Conservation (phyloP, 176 grass and related monocot species). For the Carex pumila region DNA sequence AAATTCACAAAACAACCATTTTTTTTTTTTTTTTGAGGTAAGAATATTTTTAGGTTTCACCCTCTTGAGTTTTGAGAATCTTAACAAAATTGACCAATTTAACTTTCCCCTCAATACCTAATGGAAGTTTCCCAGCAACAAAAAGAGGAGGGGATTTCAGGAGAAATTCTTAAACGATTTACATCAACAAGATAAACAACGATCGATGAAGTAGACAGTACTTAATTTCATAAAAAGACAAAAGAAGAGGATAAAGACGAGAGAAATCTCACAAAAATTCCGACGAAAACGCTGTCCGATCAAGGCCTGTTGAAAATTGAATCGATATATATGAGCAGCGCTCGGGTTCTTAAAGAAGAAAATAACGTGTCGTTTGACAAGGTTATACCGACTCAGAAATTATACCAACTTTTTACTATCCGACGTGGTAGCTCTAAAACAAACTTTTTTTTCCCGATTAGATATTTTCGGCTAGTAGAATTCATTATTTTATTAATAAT, state of each 20-base stretch:
- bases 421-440: background rate
- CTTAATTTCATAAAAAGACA: background rate
- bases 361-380: background rate
- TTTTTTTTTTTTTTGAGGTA: background rate
- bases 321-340: background rate
- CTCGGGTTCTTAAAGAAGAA: background rate
- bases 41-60: background rate
- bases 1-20: background rate
- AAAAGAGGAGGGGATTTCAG: background rate
- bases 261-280: constrained; percentile 10
- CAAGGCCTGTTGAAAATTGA: constrained; percentile 2
- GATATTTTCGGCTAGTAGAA: background rate
- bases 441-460: background rate
- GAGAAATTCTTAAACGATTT: background rate
- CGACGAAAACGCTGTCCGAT: background rate
- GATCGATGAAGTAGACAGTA: background rate
- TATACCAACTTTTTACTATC: constrained; percentile 1
- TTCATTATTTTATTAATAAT: background rate
- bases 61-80: background rate
- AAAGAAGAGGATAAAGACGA: background rate
- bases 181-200: background rate
- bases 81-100: background rate
- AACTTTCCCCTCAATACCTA: background rate
- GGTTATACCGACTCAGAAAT: background rate
- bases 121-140: background rate